Evolutionary conservation across 1,284 basidiomycete genomes (phyloP), one percentile per base, ranked within the genome.

Genomic region (Pseudozyma hubeiensis): DNA sequence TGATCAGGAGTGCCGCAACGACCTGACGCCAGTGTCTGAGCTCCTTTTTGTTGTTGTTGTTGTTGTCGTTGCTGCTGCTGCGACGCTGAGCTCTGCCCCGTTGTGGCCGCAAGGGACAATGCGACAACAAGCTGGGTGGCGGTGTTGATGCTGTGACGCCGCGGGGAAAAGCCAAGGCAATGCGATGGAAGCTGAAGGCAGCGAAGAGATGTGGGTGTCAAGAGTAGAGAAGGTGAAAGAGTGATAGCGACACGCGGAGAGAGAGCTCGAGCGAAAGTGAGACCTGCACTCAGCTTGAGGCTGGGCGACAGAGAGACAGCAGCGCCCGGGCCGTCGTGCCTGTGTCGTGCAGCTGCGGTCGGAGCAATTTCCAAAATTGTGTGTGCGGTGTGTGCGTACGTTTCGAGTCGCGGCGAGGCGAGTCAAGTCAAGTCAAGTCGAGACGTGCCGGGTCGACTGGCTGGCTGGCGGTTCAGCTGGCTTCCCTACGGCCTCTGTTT

Each of bases 311-410:
- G 4, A 8, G 19, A 44, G 19, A 14, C 17, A 9, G 29, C 30
- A 5, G 19, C 51, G 40, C 37, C 31, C 51, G 51, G 40, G 51
- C 51, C 51, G 51, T 39, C 31, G 51, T 52, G 51, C 51, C 39
- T 44, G n/a, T 24, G 33, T 37, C 41, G 52, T 45, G 52, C 41
- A 45, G 52, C 41, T 31, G 40, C 51, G n/a, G 35, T 40, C 47
- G 33, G 47, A 49, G 29, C 29, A 52, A 52, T 41, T 16, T 41
- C 13, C 40, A 44, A 44, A 17, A 10, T 8, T 29, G 50, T 52
- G 50, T 41, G 50, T 41, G 35, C 13, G 29, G 35, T 31, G 17
- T 53, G 37, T 31, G 17, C 44, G 37, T 53, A 19, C 43, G 41
- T 53, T 37, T 49, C 47, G 47, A 17, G 33, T 37, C 33, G 16